phyloP scores from a whole-genome alignment of 2,329 filamentous ascomycete species.

The Emericellopsis atlantica region DNA sequence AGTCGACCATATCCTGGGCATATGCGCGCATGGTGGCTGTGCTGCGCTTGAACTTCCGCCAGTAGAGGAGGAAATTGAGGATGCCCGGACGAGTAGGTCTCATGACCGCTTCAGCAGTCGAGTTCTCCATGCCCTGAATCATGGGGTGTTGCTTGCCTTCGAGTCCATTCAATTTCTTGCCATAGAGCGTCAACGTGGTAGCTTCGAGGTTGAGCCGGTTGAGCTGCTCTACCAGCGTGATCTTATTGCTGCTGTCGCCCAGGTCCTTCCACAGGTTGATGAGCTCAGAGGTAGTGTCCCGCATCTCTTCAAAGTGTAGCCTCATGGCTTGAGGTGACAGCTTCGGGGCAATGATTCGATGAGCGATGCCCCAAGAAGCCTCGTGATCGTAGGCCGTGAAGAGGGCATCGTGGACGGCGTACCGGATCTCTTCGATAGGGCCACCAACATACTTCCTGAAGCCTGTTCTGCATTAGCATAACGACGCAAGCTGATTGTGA shows the following conservation, averaged over 20 bases:
- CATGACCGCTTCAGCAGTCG: constrained; percentile 42
- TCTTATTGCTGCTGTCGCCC: constrained; percentile 18
- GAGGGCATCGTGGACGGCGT: constrained; percentile 34
- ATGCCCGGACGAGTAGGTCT: constrained; percentile 37
- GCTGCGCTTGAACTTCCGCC: constrained; percentile 38
- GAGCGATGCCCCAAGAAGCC: constrained; percentile 33
- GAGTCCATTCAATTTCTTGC: constrained; percentile 34
- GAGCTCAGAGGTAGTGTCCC: constrained; percentile 34
- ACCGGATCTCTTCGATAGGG: constrained; percentile 37
- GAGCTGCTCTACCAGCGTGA: constrained; percentile 35
- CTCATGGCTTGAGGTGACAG: constrained; percentile 20
- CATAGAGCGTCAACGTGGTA: constrained; percentile 35
- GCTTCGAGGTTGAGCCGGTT: constrained; percentile 40
- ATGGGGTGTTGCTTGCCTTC: constrained; percentile 31
- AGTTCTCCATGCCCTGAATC: constrained; percentile 39
- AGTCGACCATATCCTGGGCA: constrained; percentile 41
- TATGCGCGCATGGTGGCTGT: constrained; percentile 41
- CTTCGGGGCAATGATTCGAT: constrained; percentile 37
- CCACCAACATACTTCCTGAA: constrained; percentile 42
- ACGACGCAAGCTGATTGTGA: too few relatives aligned
- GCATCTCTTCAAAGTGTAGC: constrained; percentile 31
- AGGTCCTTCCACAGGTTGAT: constrained; percentile 33
- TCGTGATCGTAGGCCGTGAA: constrained; percentile 39
- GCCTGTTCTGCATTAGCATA: neutral
- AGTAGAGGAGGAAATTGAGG: constrained; percentile 38